Evolutionary conservation across 331 rosid species (phyloP).

Genomic region (Stylosanthes scabra): DNA sequence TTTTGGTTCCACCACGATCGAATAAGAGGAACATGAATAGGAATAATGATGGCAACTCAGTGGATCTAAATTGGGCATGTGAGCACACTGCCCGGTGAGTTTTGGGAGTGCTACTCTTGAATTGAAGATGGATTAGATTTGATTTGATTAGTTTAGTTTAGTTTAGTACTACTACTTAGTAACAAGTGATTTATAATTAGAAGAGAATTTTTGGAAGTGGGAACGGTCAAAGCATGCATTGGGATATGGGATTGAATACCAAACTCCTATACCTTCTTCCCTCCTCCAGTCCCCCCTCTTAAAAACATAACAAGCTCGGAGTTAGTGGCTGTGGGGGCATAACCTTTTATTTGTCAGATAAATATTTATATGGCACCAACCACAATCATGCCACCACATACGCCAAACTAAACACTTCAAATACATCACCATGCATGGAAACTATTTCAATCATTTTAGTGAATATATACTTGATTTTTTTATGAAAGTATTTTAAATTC

Average conservation of each 20-base stretch:
- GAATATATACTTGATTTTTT: too few relatives aligned
- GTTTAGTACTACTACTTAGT: too few relatives aligned
- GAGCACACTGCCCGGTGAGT: conserved; percentile 72
- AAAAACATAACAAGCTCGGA: conserved; percentile 38
- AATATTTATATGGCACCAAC: conserved; percentile 44
- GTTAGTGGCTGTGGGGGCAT: conserved; percentile 59
- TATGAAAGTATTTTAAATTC: too few relatives aligned
- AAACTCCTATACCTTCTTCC: conserved; percentile 41
- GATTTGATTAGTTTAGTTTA: too few relatives aligned
- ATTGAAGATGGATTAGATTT: conserved; percentile 29
- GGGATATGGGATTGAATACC: conserved; percentile 55
- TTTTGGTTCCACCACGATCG: too few relatives aligned
- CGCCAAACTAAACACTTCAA: too few relatives aligned
- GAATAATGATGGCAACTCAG: too few relatives aligned
- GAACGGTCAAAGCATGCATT: conserved; percentile 59
- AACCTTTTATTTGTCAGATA: conserved; percentile 29
- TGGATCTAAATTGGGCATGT: conserved; percentile 46
- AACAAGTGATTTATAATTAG: conserved; percentile 42
- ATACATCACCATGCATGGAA: too few relatives aligned
- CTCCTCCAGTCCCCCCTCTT: too few relatives aligned
- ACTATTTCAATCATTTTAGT: too few relatives aligned
- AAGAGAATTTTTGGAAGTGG: neutral
- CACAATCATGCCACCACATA: conserved; percentile 14
- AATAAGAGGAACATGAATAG: too few relatives aligned
- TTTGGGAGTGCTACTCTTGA: conserved; percentile 43